Evolutionary conservation across 768 basidiomycete genomes (phyloP).

Genomic region (Serendipita sp.): DNA sequence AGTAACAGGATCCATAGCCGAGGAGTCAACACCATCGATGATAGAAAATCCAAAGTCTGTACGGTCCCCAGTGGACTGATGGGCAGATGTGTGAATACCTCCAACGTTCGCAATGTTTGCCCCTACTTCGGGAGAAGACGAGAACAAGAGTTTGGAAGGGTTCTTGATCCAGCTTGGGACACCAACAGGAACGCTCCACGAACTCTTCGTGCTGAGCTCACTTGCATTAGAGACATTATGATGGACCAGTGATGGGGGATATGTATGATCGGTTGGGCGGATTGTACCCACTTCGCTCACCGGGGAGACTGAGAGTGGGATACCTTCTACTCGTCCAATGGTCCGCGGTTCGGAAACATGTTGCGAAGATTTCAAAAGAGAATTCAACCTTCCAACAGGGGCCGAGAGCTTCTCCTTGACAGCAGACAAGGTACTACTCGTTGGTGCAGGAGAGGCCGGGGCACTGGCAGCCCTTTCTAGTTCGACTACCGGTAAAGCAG

Average conservation of each 20-base stretch:
- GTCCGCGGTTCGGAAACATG: slow-evolving; percentile 13
- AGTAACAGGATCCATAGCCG: slow-evolving; percentile 39
- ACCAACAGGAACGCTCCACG: slow-evolving; percentile 38
- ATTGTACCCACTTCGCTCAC: background rate
- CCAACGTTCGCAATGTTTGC: background rate
- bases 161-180: slow-evolving; percentile 55
- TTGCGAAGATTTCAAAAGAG: slow-evolving; percentile 7
- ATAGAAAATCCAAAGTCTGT: slow-evolving; percentile 64
- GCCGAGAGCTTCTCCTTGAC: slow-evolving; percentile 38
- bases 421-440: slow-evolving; percentile 34
- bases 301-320: slow-evolving; percentile 15
- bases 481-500: background rate
- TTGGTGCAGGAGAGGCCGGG: slow-evolving; percentile 15
- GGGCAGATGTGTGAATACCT: background rate
- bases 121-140: slow-evolving; percentile 5
- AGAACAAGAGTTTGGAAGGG: slow-evolving; percentile 18
- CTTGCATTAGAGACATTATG: slow-evolving; percentile 30
- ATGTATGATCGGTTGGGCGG: slow-evolving; percentile 41
- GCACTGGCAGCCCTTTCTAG: slow-evolving; percentile 20
- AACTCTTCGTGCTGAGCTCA: slow-evolving; percentile 22
- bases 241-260: slow-evolving; percentile 51
- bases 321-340: slow-evolving; percentile 14
- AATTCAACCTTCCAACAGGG: slow-evolving; percentile 22
- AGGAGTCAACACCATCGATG: slow-evolving; percentile 41
- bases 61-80: slow-evolving; percentile 13